These are phyloP conservation scores for Neocucurbitaria cava DNA, from an alignment of 2,329 filamentous ascomycete species.

Conservation along the genomic window DNA sequence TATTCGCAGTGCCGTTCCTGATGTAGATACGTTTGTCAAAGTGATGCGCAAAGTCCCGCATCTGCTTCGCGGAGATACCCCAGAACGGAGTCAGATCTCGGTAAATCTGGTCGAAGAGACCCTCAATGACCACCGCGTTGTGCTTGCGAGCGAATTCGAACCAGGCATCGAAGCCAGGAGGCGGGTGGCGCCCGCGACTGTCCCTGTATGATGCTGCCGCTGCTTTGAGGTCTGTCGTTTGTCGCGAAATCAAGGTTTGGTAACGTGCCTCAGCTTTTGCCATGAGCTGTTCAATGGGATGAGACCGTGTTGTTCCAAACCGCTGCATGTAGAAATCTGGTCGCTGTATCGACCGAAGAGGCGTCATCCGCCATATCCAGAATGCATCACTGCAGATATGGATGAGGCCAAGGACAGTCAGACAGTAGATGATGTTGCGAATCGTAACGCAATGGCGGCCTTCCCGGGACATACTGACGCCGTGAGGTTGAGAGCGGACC, in stretches of 20 bases:
- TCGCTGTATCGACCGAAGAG: neutral
- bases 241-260: slow-evolving; percentile 40
- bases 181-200: slow-evolving; percentile 57
- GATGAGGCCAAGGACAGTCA: slow-evolving; percentile 63
- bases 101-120: slow-evolving; percentile 61
- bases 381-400: slow-evolving; percentile 64
- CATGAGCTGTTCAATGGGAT: slow-evolving; percentile 51
- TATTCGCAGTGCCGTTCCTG: slow-evolving; percentile 46
- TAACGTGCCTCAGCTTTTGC: slow-evolving; percentile 42
- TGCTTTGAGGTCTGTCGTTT: slow-evolving; percentile 45
- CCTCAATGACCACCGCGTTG: slow-evolving; percentile 55
- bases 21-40: slow-evolving; percentile 50
- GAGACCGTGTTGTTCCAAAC: slow-evolving; percentile 13
- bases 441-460: neutral
- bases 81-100: slow-evolving; percentile 59
- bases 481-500: too few relatives aligned
- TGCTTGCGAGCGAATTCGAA: slow-evolving; percentile 53
- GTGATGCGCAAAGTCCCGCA: slow-evolving; percentile 51
- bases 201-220: slow-evolving; percentile 53
- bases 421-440: slow-evolving; percentile 63
- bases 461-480: neutral
- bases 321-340: neutral
- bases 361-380: slow-evolving; percentile 13
- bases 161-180: slow-evolving; percentile 59
- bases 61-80: slow-evolving; percentile 51